A percentile compares a stretch with the other conserved stretches of the same genome.
Evolutionary conservation across 768 basidiomycete species (phyloP).

Genomic region (Hebeloma cylindrosporum): DNA sequence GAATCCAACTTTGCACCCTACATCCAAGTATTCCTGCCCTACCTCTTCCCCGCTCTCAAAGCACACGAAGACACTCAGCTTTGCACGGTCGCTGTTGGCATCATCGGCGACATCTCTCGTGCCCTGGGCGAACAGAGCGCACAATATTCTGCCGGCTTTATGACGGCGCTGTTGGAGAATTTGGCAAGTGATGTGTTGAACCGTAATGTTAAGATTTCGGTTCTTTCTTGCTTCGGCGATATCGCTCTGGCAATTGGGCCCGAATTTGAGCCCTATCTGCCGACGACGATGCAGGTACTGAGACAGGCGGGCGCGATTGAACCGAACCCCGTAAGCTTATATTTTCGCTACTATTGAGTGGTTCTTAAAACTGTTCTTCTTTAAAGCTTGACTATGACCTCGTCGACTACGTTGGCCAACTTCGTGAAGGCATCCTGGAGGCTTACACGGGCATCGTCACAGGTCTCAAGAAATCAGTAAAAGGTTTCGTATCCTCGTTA

Average conservation of each 20-base stretch:
- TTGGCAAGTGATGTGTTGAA: constrained; percentile 88
- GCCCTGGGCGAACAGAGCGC: constrained; percentile 84
- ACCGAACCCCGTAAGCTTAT: constrained; percentile 73
- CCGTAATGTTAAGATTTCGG: constrained; percentile 95
- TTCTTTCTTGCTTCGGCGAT: constrained; percentile 94
- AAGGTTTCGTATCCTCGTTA: constrained; percentile 45
- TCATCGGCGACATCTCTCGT: constrained; percentile 95
- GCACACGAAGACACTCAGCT: constrained; percentile 94
- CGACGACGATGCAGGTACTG: constrained; percentile 88
- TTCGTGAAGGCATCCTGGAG: constrained; percentile 95
- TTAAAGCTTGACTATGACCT: constrained; percentile 84
- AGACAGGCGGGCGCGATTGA: constrained; percentile 87
- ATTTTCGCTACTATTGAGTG: background rate
- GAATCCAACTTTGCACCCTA: constrained; percentile 81
- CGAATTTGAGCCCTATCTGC: constrained; percentile 84
- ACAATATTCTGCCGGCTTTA: constrained; percentile 85
- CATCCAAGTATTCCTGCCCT: constrained; percentile 82
- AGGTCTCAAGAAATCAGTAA: constrained; percentile 81
- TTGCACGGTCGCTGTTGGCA: constrained; percentile 92
- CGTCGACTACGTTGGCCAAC: constrained; percentile 85
- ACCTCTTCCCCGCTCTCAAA: constrained; percentile 84
- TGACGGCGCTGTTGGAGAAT: constrained; percentile 90
- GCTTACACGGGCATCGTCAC: constrained; percentile 95
- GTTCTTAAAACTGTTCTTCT: constrained; percentile 8
- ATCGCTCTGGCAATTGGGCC: constrained; percentile 90